Evolutionary conservation across 108 stramenopile species (phyloP).

Genomic region (Cyclotella baltica): DNA sequence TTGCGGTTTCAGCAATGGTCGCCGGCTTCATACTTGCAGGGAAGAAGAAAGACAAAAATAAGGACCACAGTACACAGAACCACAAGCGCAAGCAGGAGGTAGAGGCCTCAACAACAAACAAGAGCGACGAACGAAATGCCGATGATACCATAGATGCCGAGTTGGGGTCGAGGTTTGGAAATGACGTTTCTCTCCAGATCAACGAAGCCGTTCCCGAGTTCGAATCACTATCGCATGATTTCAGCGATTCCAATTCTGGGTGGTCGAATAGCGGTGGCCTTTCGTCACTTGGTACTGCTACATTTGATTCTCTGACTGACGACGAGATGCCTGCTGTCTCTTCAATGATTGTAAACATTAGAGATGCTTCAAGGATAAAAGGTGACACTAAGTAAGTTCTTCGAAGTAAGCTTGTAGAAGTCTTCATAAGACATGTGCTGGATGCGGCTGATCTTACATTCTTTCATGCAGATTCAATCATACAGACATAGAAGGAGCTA

Average conservation of each 20-base stretch:
- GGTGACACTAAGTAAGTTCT: neutral
- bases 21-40: neutral
- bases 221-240: neutral
- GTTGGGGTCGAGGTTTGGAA: neutral
- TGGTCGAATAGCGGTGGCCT: constrained; percentile 3
- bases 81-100: neutral
- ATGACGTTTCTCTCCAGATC: no score
- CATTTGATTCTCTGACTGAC: constrained; percentile 3
- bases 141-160: neutral
- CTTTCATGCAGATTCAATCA: no score
- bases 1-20: neutral
- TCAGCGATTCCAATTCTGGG: no score
- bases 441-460: no score
- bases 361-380: neutral
- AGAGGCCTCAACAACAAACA: no score
- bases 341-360: neutral
- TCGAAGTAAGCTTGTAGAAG: no score
- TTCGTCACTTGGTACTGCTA: constrained; percentile 2
- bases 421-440: no score
- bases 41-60: neutral
- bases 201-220: neutral
- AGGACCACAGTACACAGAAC: neutral
- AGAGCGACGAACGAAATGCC: no score
- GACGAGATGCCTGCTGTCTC: neutral
- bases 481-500: neutral